Evolutionary conservation across 2,329 filamentous ascomycete species (phyloP), one percentile per base, ranked within the genome.

Genomic region (Colletotrichum sp.): DNA sequence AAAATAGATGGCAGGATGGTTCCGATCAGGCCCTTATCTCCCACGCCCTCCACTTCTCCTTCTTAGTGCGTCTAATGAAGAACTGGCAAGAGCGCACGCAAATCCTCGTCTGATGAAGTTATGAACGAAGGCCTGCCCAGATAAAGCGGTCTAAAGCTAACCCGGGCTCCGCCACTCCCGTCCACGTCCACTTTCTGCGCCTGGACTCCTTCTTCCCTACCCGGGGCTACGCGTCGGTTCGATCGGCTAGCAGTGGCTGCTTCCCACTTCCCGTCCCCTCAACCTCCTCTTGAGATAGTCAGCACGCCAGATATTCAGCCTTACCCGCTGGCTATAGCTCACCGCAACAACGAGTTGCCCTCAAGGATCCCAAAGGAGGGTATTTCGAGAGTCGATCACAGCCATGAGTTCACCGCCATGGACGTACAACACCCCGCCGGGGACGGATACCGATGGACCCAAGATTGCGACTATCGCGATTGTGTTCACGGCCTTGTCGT

Each of bases 381-480:
- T 36, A 55, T 55, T 65, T 63, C 2, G 13, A 44, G 32, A 16
- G 26, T 49, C 26, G 55, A 69, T 30, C 44, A 32, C 44, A 9
- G 44, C n/a, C 44, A 76, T 76, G 73, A 69, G 57, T 26, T 32
- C 68, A n/a, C 44, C 73, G 39, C 44, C 44, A 52, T 86, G 85
- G 85, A 84, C 83, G 3, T 84, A 82, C 79, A 85, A 86, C 77
- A 83, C 84, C 44, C 72, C 76, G 6, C 80, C 78, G 63, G 79
- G 82, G 76, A 82, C 82, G 8, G 80, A 81, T 12, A 84, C 82
- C 18, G 79, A 81, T 34, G 84, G 82, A 3, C 80, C 81, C 6
- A 77, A 77, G 57, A 83, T 86, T 64, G 81, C 82, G 4, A 79
- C 79, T 16, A 77, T 85, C 8, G 82, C 82, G 2, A 55, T 80